A percentile compares a stretch with the other conserved stretches of the same genome.
Evolutionary conservation across 345 rosid genomes (phyloP).

Genomic region (Brassica nigra): DNA sequence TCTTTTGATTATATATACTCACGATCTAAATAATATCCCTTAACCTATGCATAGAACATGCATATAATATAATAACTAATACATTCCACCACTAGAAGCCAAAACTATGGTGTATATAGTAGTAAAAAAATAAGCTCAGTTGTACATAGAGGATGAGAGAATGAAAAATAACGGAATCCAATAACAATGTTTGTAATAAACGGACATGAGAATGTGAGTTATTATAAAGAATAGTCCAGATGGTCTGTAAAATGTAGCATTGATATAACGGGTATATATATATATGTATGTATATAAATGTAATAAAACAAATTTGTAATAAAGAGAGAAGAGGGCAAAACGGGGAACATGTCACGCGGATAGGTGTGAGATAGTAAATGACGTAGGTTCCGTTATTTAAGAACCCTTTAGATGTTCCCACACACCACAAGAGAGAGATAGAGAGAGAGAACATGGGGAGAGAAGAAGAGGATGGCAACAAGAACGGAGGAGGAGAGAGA

Average conservation of each 20-base stretch:
- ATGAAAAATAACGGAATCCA: constrained; percentile 47
- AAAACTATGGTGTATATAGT: constrained; percentile 20
- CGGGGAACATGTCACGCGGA: constrained; percentile 49
- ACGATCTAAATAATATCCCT: constrained; percentile 42
- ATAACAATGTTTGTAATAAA: constrained; percentile 45
- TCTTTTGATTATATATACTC: constrained; percentile 14
- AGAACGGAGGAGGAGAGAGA: constrained; percentile 26
- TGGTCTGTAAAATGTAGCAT: constrained; percentile 35
- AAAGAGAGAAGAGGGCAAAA: constrained; percentile 44
- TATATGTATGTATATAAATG: neutral
- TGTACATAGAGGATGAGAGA: constrained; percentile 36
- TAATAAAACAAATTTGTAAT: constrained; percentile 17
- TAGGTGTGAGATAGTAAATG: constrained; percentile 44
- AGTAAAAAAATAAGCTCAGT: constrained; percentile 1
- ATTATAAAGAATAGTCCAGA: constrained; percentile 24
- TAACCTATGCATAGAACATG: constrained; percentile 45
- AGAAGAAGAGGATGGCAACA: constrained; percentile 27
- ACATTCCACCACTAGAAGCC: constrained; percentile 34
- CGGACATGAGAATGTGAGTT: constrained; percentile 43
- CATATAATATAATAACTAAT: constrained; percentile 19
- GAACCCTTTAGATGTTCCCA: constrained; percentile 39
- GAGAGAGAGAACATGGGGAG: constrained; percentile 23
- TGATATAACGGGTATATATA: constrained; percentile 21
- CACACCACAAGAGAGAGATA: constrained; percentile 24
- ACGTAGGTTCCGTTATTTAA: constrained; percentile 48